Base-by-base conservation (phyloP, 2,329 filamentous ascomycete species). In the Pyrenochaeta sp. region DNA sequence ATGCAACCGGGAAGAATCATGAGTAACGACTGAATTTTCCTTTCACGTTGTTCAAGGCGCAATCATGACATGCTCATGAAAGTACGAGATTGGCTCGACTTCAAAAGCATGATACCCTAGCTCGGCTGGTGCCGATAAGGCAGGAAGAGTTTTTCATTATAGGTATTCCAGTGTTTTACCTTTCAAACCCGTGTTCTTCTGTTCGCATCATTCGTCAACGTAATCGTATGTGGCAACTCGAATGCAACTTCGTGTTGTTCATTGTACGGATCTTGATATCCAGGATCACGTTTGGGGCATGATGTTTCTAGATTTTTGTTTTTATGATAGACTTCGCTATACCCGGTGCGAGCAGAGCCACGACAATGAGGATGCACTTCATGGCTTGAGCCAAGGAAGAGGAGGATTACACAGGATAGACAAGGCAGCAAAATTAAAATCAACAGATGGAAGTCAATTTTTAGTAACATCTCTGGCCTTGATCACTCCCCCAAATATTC, bases 121-220 rank as follows among this genome's bases (percentile, higher is more conserved):
- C 52, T 55, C 50, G 61, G 61, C 60, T 59, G 54, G 60, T 44
- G 51, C 59, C 59, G 52, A 51, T 51, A 35, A 45, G 43, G 27
- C 35, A 44, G 49, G n/a, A 21, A 18, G 18, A 17, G 17, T 15
- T 35, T n/a, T 21, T 12, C 5, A 29, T 23, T 5, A 21, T 27
- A 42, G 11, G 21, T 10, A 15, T 15, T 42, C 15, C 14, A 30
- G 40, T 23, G 40, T 18, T 30, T 31, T 30, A 17, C 15, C 5
- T 29, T 42, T 4, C 10, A 39, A 12, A 20, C 15, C 10, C 29
- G n/a, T 17, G 7, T 21, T 42, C 7, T 18, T 23, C 15, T 9
- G 29, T 49, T 41, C 36, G 30, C 32, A 43, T 46, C 36, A 41
- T 44, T 45, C 35, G 32, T 42, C 50, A 45, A 27, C 4, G 23